phyloP scores from a whole-genome alignment of 257 asterid genomes.

The Solanum raphanifolium region DNA sequence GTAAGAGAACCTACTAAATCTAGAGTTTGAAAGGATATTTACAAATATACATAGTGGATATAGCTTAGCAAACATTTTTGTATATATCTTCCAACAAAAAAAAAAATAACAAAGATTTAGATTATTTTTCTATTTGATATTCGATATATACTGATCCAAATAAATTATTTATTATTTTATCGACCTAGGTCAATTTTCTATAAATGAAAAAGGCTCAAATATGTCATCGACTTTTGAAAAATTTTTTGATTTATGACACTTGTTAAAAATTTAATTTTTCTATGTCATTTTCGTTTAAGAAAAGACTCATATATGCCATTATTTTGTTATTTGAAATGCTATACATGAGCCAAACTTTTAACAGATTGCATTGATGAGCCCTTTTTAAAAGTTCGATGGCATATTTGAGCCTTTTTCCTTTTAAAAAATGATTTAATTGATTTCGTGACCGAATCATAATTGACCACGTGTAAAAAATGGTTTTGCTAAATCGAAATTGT shows the following conservation, averaged over 20 bases:
- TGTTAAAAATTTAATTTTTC: accelerated
- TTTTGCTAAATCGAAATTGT: not conserved
- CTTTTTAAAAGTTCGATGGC: no score
- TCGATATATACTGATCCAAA: not conserved
- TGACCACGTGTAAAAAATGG: no score
- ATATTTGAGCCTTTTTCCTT: no score
- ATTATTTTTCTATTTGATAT: not conserved
- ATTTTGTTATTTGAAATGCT: not conserved
- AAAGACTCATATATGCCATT: accelerated
- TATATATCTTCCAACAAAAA: not conserved
- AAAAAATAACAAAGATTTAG: not conserved
- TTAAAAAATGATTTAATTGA: no score
- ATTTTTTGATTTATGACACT: not conserved
- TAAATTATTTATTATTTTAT: not conserved
- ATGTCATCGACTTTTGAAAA: no score
- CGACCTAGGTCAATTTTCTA: not conserved
- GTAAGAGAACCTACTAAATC: not conserved
- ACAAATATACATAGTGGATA: not conserved
- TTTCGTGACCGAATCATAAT: no score
- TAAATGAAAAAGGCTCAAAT: no score
- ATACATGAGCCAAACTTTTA: no score
- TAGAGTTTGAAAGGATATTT: not conserved
- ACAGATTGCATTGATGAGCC: no score
- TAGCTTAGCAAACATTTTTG: not conserved
- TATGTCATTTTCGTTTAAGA: not conserved